Conservation (phyloP, 1,139 yeast species). For the Trichomonascaceae sp. region DNA sequence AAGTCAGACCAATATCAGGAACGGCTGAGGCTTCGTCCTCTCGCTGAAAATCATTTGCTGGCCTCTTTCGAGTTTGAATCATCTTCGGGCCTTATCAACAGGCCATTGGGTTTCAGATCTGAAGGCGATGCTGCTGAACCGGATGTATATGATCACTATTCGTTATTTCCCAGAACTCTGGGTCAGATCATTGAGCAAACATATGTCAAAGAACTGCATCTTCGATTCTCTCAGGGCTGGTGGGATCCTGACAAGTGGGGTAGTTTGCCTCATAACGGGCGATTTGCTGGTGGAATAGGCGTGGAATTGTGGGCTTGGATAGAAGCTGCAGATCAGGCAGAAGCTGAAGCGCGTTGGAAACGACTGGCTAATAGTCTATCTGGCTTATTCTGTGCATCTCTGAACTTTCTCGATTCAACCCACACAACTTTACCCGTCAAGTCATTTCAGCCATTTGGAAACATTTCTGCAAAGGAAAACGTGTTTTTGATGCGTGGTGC, state of each 20-base stretch:
- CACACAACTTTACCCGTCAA: conserved; percentile 68
- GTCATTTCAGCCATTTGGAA: conserved; percentile 36
- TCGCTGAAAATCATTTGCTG: conserved; percentile 62
- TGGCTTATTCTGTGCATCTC: conserved; percentile 92
- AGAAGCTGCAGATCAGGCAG: conserved; percentile 49
- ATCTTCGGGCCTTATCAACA: conserved; percentile 42
- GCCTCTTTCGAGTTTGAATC: conserved; percentile 64
- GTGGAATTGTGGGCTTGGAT: conserved; percentile 88
- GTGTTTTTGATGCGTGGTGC: conserved; percentile 72
- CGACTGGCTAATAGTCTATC: conserved; percentile 69
- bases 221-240: conserved; percentile 90
- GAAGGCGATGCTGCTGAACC: conserved; percentile 19
- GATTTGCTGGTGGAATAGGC: conserved; percentile 84
- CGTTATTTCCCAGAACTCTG: conserved; percentile 71
- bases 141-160: conserved; percentile 48
- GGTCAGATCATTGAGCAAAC: conserved; percentile 71
- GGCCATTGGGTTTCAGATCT: conserved; percentile 23
- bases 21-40: conserved; percentile 53
- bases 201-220: conserved; percentile 66
- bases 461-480: conserved; percentile 3
- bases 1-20: conserved; percentile 43
- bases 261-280: conserved; percentile 64
- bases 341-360: conserved; percentile 64
- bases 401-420: conserved; percentile 77
- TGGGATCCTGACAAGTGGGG: conserved; percentile 96